Conservation (phyloP, 305 asterid genomes). For the Salvia sclarea region DNA sequence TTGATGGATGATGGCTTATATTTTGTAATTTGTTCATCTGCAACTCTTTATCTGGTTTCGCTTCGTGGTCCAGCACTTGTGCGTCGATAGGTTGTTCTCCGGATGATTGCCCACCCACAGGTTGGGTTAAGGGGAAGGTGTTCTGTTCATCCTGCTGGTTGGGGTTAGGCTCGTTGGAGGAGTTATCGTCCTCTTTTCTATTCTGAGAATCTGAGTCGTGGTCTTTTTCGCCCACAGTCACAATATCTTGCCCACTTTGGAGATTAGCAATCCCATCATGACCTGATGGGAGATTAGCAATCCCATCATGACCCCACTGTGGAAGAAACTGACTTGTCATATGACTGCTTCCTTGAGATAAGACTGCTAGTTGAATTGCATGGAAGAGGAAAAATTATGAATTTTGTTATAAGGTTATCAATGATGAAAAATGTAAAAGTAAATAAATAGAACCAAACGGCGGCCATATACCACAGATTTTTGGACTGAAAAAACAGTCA, state of each 20-base stretch:
- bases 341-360: conserved; percentile 54
- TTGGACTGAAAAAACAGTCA: conserved; percentile 5
- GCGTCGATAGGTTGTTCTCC: conserved; percentile 42
- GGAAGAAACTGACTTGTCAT: conserved; percentile 54
- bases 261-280: conserved; percentile 48
- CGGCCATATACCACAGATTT: not conserved
- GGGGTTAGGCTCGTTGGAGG: conserved; percentile 42
- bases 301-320: conserved; percentile 64
- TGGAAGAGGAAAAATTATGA: conserved; percentile 21
- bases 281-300: conserved; percentile 48
- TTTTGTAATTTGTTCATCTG: conserved; percentile 46
- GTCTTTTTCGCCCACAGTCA: conserved; percentile 43
- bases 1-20: conserved; percentile 41
- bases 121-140: conserved; percentile 41
- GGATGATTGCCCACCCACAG: conserved; percentile 40
- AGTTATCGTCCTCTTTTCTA: conserved; percentile 42
- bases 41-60: conserved; percentile 46
- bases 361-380: conserved; percentile 38
- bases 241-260: conserved; percentile 50
- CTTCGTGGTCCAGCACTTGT: conserved; percentile 35
- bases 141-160: conserved; percentile 38
- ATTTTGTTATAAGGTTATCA: not conserved
- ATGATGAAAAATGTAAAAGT: not conserved
- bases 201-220: conserved; percentile 50
- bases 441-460: not conserved